A percentile compares a stretch with the other conserved stretches of the same genome.
Conservation (phyloP, 2,329 filamentous ascomycete genomes). For the Neofusicoccum laricinum region DNA sequence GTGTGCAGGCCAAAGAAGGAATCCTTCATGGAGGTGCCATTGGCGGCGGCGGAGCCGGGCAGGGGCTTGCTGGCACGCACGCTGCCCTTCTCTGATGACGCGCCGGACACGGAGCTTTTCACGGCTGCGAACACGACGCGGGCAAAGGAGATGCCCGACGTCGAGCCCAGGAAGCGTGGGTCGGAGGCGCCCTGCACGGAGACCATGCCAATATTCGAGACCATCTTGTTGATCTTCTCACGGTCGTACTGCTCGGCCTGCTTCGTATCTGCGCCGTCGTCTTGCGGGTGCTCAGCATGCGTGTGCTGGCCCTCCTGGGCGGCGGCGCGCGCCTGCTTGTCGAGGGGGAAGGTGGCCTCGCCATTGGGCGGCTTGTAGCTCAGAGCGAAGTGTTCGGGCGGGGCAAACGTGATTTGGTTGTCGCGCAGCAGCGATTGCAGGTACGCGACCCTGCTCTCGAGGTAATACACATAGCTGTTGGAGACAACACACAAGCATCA, state of each 20-base stretch:
- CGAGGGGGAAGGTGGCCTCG: slow-evolving; percentile 24
- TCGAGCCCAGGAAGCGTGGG: slow-evolving; percentile 76
- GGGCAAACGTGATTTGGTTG: slow-evolving; percentile 69
- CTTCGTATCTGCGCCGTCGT: slow-evolving; percentile 27
- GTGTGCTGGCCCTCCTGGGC: slow-evolving; percentile 22
- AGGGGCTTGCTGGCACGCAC: slow-evolving; percentile 57
- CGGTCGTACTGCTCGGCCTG: slow-evolving; percentile 54
- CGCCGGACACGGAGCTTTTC: slow-evolving; percentile 64
- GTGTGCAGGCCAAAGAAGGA: slow-evolving; percentile 97
- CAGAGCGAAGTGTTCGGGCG: slow-evolving; percentile 61
- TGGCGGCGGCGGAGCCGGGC: slow-evolving; percentile 47
- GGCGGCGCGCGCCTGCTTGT: slow-evolving; percentile 16
- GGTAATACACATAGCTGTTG: slow-evolving; percentile 83
- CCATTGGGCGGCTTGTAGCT: slow-evolving; percentile 36
- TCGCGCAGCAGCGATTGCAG: slow-evolving; percentile 72
- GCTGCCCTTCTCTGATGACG: slow-evolving; percentile 61
- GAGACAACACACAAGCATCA: slow-evolving; percentile 20
- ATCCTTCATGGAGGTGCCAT: slow-evolving; percentile 82
- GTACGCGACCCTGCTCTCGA: slow-evolving; percentile 81
- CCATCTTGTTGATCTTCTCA: slow-evolving; percentile 63
- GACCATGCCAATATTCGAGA: slow-evolving; percentile 70
- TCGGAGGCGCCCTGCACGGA: slow-evolving; percentile 76
- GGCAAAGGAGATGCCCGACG: slow-evolving; percentile 90
- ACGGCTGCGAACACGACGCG: slow-evolving; percentile 92
- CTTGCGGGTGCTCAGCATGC: slow-evolving; percentile 23